phyloP scores from a whole-genome alignment of 352 stramenopile species.

The Phytophthora europaea region DNA sequence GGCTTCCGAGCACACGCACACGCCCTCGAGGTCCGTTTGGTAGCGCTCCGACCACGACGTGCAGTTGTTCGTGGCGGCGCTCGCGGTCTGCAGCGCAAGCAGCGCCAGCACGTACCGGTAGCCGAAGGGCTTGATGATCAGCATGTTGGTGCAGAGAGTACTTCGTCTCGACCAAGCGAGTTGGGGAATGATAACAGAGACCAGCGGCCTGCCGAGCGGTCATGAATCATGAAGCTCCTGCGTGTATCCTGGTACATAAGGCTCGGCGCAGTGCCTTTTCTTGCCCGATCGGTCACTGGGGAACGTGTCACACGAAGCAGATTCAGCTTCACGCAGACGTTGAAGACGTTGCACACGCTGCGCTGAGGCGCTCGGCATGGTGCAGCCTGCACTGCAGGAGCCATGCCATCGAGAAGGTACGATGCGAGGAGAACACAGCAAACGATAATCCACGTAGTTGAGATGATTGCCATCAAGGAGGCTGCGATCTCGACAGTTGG shows the following conservation, averaged over 20 bases:
- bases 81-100: slow-evolving; percentile 19
- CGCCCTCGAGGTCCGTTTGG: slow-evolving; percentile 57
- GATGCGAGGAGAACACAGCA: not conserved
- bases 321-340: slow-evolving; percentile 35
- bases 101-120: slow-evolving; percentile 29
- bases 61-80: slow-evolving; percentile 38
- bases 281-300: slow-evolving; percentile 15
- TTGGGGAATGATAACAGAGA: slow-evolving; percentile 29
- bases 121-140: slow-evolving; percentile 31
- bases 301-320: slow-evolving; percentile 33
- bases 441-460: slow-evolving; percentile 12
- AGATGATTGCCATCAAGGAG: slow-evolving; percentile 28
- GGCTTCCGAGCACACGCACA: slow-evolving; percentile 61
- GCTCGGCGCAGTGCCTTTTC: slow-evolving; percentile 15
- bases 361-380: not conserved
- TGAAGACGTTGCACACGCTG: slow-evolving; percentile 33
- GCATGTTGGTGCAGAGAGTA: slow-evolving; percentile 20
- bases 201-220: not conserved
- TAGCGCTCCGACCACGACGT: slow-evolving; percentile 55
- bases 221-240: slow-evolving; percentile 2
- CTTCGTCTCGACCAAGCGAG: slow-evolving; percentile 29
- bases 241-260: slow-evolving; percentile 29
- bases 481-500: not conserved
- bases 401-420: not conserved
- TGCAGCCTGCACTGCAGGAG: not conserved